Base-by-base conservation (phyloP, 2,329 filamentous ascomycete genomes). In the Pseudogymnoascus sp. region DNA sequence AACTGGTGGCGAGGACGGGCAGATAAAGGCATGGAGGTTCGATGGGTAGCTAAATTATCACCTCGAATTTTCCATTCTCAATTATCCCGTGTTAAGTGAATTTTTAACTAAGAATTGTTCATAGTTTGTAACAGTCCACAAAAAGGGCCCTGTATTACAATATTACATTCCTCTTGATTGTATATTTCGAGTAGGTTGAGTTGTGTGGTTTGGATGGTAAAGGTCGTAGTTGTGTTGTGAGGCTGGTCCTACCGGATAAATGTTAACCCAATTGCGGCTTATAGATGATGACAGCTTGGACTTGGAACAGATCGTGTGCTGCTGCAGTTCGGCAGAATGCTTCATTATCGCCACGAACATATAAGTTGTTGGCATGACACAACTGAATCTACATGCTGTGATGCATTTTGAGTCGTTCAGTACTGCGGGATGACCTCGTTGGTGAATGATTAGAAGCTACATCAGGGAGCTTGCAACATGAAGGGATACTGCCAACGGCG, bases 1-100 rank as follows among this genome's bases (percentile, higher is more conserved):
- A 63, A 77, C 74, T 3, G 72, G 72, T 66, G 76, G 76, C 46
- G 76, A 77, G 64, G 76, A 77, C 70, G 75, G 75, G 1, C 65
- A 74, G 37, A 71, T 77, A 8, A 75, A 75, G 63, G 74, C 71
- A 25, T 77, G 76, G 76, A 73, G 63, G 16, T 56, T 56, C 28
- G 49, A 56, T 16, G 49, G 28, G 28, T 56, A 56, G 49, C 23
- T 56, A 36, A 56, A 56, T 34, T 21, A 56, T 56, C 49, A 56
- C 11, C 28, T 56, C 25, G n/a, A 16, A 12, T 34, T 56, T 21
- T 21, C 28, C 28, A 56, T 56, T 56, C n/a, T 56, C 49, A 21
- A 36, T 14, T 53, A 25, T 56, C 49, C 28, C n/a, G 5, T 56
- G 28, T 56, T 14, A 14, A 56, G 28, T 56, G 49, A 56, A 36